These are phyloP conservation scores for Leishmania gerbilli DNA, from an alignment of 208 protist species.

Conservation along the genomic window DNA sequence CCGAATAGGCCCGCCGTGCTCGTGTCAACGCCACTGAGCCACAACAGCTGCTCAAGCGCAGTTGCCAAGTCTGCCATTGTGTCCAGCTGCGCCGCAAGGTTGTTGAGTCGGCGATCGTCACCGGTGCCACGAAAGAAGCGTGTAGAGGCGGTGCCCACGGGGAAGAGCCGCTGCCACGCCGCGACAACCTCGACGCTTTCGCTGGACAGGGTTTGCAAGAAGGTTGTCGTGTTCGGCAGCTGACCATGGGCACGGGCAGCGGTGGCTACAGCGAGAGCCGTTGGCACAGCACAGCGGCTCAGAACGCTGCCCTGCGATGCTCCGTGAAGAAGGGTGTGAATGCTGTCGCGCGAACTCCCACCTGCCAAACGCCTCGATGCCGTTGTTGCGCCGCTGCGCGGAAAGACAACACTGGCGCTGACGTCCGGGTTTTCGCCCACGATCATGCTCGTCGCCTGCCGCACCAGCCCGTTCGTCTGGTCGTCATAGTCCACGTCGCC, in stretches of 20 bases:
- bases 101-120: slow-evolving; percentile 44
- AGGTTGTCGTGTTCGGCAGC: not conserved
- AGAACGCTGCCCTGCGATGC: not conserved
- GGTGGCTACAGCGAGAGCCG: not conserved
- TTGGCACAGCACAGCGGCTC: not conserved
- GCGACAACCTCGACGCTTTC: slow-evolving; percentile 5
- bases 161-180: slow-evolving; percentile 28
- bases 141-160: slow-evolving; percentile 43
- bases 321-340: not conserved
- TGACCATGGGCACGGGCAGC: slow-evolving; percentile 1
- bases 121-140: slow-evolving; percentile 55
- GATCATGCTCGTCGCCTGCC: not conserved
- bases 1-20: slow-evolving; percentile 37
- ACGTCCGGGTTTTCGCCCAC: not conserved
- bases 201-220: not conserved
- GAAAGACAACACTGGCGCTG: slow-evolving; percentile 27
- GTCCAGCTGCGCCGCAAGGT: slow-evolving; percentile 54
- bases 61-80: slow-evolving; percentile 39
- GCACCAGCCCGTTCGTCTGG: slow-evolving; percentile 14
- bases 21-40: slow-evolving; percentile 38
- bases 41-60: slow-evolving; percentile 56
- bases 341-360: not conserved
- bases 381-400: not conserved
- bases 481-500: slow-evolving; percentile 28
- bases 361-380: not conserved